phyloP scores from a whole-genome alignment of 2,329 filamentous ascomycete species.

The Trichoderma koningii region DNA sequence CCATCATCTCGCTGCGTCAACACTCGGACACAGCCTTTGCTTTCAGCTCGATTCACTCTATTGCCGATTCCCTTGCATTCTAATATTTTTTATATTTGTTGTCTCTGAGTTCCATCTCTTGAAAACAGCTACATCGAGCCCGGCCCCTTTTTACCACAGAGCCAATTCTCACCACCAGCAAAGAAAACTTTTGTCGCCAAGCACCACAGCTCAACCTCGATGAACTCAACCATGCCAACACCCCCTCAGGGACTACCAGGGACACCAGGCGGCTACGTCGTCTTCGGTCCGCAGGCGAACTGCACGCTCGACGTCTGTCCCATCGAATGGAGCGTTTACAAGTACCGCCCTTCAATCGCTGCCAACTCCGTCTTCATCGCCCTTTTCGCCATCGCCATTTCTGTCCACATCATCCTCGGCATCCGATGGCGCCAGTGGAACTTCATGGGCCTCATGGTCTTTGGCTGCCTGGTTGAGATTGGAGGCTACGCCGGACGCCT shows the following conservation, averaged over 20 bases:
- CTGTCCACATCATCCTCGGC: constrained; percentile 44
- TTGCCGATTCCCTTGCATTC: no score
- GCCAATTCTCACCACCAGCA: neutral
- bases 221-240: neutral
- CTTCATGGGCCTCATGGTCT: constrained; percentile 52
- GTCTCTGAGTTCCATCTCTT: no score
- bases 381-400: constrained; percentile 48
- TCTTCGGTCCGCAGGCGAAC: constrained; percentile 48
- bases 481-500: constrained; percentile 63
- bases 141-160: neutral
- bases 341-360: constrained; percentile 45
- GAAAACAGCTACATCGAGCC: no score
- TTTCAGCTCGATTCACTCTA: no score
- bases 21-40: no score
- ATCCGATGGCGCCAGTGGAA: constrained; percentile 44
- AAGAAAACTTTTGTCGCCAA: neutral
- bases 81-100: no score
- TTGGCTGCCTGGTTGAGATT: constrained; percentile 59
- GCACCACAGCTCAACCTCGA: neutral
- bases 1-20: neutral
- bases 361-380: constrained; percentile 51
- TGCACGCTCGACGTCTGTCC: constrained; percentile 52
- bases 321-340: constrained; percentile 44
- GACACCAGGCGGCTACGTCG: constrained; percentile 26
- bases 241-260: neutral